A percentile compares a stretch with the other conserved stretches of the same genome.
These are phyloP conservation scores for Calonectria multiphialidica DNA, from an alignment of 2,329 filamentous ascomycete species.

Conservation along the genomic window DNA sequence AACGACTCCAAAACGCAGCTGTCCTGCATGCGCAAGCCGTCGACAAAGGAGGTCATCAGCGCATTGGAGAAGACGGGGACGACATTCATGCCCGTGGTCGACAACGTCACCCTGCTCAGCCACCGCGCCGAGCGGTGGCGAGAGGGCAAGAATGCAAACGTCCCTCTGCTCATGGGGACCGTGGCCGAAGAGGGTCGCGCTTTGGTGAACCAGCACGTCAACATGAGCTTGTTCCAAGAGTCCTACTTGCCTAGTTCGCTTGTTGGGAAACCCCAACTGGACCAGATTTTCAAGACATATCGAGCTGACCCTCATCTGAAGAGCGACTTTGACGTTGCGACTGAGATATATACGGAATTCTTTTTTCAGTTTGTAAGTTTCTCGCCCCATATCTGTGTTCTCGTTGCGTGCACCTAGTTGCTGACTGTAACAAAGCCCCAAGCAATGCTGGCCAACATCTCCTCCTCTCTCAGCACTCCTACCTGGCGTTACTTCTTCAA, in stretches of 20 bases:
- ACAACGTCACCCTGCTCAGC: conserved; percentile 34
- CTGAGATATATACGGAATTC: conserved; percentile 44
- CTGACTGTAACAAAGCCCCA: conserved; percentile 39
- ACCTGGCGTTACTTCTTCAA: conserved; percentile 46
- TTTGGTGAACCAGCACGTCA: conserved; percentile 38
- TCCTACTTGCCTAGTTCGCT: conserved; percentile 30
- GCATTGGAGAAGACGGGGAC: conserved; percentile 18
- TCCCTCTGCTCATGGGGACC: conserved; percentile 42
- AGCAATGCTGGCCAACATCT: conserved; percentile 35
- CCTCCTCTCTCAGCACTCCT: conserved; percentile 30
- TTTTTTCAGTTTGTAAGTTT: conserved; percentile 42
- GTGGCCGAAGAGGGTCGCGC: conserved; percentile 40
- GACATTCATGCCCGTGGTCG: conserved; percentile 29
- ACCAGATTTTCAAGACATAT: conserved; percentile 35
- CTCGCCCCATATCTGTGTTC: background rate
- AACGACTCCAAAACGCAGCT: conserved; percentile 15
- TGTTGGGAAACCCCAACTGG: conserved; percentile 17
- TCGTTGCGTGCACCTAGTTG: too few species aligned
- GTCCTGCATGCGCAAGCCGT: conserved; percentile 37
- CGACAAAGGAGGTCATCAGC: conserved; percentile 28
- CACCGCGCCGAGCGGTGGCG: conserved; percentile 36
- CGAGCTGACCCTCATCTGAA: conserved; percentile 15
- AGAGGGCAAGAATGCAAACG: conserved; percentile 22
- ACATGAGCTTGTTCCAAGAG: conserved; percentile 33
- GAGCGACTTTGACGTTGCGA: conserved; percentile 41